phyloP scores from a whole-genome alignment of 768 basidiomycete species.

The Termitomyces eurrhizus region DNA sequence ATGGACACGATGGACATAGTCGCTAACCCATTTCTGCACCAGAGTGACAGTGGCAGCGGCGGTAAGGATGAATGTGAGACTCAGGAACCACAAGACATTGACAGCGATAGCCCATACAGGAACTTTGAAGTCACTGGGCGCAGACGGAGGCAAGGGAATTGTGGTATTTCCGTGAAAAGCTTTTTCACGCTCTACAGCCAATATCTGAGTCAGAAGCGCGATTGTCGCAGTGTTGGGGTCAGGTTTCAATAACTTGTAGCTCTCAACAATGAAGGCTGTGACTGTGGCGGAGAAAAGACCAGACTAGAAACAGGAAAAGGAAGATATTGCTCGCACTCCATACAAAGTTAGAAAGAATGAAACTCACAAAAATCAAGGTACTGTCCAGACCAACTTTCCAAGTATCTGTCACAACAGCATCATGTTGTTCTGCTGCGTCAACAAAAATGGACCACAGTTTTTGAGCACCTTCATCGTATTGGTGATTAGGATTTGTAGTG shows the following conservation, averaged over 20 bases:
- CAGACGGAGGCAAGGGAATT: background rate
- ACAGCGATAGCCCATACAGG: conserved; percentile 18
- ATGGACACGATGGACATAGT: conserved; percentile 5
- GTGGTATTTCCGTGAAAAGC: background rate
- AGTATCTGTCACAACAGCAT: background rate
- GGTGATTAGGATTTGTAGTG: background rate
- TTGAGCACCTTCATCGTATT: background rate
- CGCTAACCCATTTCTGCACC: conserved; percentile 3
- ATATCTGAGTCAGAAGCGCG: conserved; percentile 21
- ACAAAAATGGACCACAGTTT: background rate
- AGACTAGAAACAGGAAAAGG: conserved; percentile 20
- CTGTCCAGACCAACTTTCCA: background rate
- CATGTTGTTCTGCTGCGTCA: background rate
- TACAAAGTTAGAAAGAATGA: background rate
- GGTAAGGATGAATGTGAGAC: conserved; percentile 22
- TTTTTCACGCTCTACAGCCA: conserved; percentile 1
- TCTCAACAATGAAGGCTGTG: conserved; percentile 34
- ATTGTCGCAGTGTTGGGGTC: conserved; percentile 24
- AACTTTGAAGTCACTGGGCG: background rate
- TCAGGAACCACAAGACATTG: conserved; percentile 28
- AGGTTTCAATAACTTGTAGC: conserved; percentile 26
- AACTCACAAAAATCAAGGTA: background rate
- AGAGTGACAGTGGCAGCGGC: conserved; percentile 25
- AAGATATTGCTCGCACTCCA: background rate
- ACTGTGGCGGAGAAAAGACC: conserved; percentile 35